Percentiles rank a stretch among this genome's conserved stretches.
These are phyloP conservation scores for Cruciata laevipes DNA, from an alignment of 257 asterid species.

Conservation along the genomic window DNA sequence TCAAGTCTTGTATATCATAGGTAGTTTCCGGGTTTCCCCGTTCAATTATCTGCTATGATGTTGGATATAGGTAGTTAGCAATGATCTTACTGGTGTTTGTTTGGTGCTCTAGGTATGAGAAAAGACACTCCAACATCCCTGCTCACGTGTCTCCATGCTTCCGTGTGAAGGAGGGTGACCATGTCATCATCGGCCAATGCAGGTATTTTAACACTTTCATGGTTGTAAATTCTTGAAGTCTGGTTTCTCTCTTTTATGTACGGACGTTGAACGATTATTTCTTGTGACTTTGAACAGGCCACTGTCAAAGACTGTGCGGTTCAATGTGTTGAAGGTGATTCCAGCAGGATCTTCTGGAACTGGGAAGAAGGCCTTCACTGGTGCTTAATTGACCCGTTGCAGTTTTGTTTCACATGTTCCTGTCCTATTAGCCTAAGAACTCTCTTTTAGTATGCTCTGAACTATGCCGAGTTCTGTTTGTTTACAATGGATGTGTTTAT, in stretches of 20 bases:
- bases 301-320: constrained; percentile 72
- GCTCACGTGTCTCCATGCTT: constrained; percentile 86
- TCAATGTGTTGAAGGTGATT: constrained; percentile 68
- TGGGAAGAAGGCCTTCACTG: constrained; percentile 88
- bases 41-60: no score
- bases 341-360: constrained; percentile 81
- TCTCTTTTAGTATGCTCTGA: background rate
- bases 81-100: background rate
- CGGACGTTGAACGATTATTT: background rate
- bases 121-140: constrained; percentile 76
- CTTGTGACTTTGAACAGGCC: constrained; percentile 41
- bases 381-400: constrained; percentile 19
- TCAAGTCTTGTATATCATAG: no score
- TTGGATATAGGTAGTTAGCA: no score
- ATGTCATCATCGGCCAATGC: constrained; percentile 83
- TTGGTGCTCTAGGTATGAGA: constrained; percentile 49
- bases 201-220: constrained; percentile 28
- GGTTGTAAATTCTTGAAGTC: background rate
- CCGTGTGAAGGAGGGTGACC: constrained; percentile 82
- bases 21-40: no score
- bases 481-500: background rate
- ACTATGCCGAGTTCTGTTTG: background rate
- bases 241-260: background rate
- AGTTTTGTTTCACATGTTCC: no score
- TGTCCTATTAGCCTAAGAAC: background rate